Evolutionary conservation across 441 rosid genomes (phyloP).

Genomic region (Adansonia rubrostipa): DNA sequence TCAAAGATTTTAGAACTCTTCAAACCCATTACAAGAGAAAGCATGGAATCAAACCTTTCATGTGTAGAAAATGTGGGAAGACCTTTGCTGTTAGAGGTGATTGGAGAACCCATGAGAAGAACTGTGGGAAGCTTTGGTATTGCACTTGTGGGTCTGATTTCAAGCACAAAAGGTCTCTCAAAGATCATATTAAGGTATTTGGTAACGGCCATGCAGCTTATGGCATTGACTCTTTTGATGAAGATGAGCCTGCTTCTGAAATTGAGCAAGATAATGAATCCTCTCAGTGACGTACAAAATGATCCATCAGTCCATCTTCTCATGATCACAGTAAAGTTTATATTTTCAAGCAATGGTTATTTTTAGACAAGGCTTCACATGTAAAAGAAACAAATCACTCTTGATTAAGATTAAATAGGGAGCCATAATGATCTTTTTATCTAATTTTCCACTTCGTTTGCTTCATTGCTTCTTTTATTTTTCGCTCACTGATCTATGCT

Average conservation of each 20-base stretch:
- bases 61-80: slow-evolving; percentile 91
- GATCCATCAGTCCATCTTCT: not conserved
- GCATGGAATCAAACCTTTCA: slow-evolving; percentile 87
- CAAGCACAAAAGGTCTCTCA: slow-evolving; percentile 94
- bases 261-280: slow-evolving; percentile 68
- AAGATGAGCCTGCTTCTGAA: slow-evolving; percentile 76
- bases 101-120: slow-evolving; percentile 99
- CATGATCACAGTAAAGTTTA: slow-evolving; percentile 32
- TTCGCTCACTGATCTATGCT: slow-evolving; percentile 14
- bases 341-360: not conserved
- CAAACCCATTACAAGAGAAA: slow-evolving; percentile 98
- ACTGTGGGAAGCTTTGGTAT: slow-evolving; percentile 98
- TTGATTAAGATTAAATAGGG: not conserved
- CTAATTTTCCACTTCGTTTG: not conserved
- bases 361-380: not conserved
- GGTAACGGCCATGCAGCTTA: slow-evolving; percentile 81
- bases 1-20: slow-evolving; percentile 93
- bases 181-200: slow-evolving; percentile 89
- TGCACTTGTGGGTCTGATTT: slow-evolving; percentile 95
- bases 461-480: slow-evolving; percentile 25
- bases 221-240: slow-evolving; percentile 66
- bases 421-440: not conserved
- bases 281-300: slow-evolving; percentile 34
- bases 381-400: not conserved
- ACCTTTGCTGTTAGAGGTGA: slow-evolving; percentile 96